A percentile compares a stretch with the other conserved stretches of the same genome.
phyloP scores from a whole-genome alignment of 257 asterid species.

The Primulina huaijiensis region DNA sequence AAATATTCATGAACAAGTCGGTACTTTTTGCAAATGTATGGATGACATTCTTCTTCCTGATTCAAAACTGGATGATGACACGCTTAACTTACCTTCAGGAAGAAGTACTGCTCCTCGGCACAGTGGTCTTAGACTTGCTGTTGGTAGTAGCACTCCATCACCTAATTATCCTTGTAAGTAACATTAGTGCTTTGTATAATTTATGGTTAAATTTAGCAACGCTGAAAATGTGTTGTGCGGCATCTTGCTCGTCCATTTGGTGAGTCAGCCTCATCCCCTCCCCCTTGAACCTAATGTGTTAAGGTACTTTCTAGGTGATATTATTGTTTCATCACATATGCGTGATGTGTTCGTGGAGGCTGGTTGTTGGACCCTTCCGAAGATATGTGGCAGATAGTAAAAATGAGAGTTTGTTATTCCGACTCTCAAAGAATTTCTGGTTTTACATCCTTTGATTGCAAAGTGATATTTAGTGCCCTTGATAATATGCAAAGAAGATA shows the following conservation, averaged over 20 bases:
- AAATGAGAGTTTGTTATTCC: neutral
- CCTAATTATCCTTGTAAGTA: conserved; percentile 44
- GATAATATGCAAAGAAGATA: neutral
- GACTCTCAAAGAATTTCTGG: neutral
- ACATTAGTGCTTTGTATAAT: conserved; percentile 2
- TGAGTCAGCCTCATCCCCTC: neutral
- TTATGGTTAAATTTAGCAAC: neutral
- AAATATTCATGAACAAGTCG: conserved; percentile 69
- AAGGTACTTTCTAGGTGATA: neutral
- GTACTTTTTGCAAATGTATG: conserved; percentile 54
- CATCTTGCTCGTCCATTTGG: neutral
- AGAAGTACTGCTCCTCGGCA: conserved; percentile 39
- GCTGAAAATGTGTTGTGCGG: neutral
- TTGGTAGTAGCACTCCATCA: conserved; percentile 46
- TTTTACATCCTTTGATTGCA: neutral
- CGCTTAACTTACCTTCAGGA: conserved; percentile 34
- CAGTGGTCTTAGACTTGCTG: conserved; percentile 76
- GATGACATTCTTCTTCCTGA: conserved; percentile 68
- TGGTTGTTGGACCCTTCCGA: neutral
- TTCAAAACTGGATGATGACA: conserved; percentile 25
- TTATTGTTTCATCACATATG: neutral
- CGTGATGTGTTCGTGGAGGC: neutral
- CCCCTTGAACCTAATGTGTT: neutral
- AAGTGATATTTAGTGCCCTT: too few species aligned
- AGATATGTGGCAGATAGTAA: neutral